A percentile compares a stretch with the other conserved stretches of the same genome.
Conservation (phyloP, 108 stramenopile genomes). For the Nitzschia sp. region DNA sequence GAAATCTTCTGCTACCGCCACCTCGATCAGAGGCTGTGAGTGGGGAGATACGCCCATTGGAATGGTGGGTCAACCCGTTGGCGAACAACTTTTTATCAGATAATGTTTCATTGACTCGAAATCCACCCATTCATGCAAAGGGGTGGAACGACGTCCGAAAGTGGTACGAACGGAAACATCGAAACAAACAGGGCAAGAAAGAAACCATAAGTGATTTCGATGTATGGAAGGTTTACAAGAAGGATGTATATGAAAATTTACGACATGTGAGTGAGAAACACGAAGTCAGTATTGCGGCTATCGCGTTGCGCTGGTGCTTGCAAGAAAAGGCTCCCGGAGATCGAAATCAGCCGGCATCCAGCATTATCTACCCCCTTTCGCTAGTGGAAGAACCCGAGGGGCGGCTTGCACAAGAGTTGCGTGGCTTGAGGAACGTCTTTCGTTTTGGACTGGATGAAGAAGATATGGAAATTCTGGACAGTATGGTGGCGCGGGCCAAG, state of each 20-base stretch:
- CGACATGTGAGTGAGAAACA: slow-evolving; percentile 53
- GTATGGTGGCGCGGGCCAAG: background rate
- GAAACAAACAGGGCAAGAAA: background rate
- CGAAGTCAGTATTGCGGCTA: slow-evolving; percentile 53
- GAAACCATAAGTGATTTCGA: background rate
- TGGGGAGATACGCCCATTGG: slow-evolving; percentile 8
- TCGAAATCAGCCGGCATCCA: background rate
- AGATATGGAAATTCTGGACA: slow-evolving; percentile 39
- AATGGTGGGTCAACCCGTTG: background rate
- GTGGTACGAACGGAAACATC: background rate
- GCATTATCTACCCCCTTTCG: background rate
- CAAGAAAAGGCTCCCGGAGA: slow-evolving; percentile 41
- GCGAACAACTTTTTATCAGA: background rate
- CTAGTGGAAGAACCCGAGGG: slow-evolving; percentile 10
- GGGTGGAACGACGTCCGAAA: background rate
- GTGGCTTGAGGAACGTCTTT: slow-evolving; percentile 62
- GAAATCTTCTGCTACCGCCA: slow-evolving; percentile 49
- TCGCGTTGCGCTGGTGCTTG: slow-evolving; percentile 66
- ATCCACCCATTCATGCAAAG: background rate
- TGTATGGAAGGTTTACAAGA: slow-evolving; percentile 37
- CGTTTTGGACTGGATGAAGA: slow-evolving; percentile 70
- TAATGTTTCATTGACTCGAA: background rate
- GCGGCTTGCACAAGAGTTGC: slow-evolving; percentile 6
- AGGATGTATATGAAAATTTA: slow-evolving; percentile 37
- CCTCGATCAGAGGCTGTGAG: slow-evolving; percentile 5